Evolutionary conservation across 75 land plant species (phyloP).

Genomic region (Picea glauca): DNA sequence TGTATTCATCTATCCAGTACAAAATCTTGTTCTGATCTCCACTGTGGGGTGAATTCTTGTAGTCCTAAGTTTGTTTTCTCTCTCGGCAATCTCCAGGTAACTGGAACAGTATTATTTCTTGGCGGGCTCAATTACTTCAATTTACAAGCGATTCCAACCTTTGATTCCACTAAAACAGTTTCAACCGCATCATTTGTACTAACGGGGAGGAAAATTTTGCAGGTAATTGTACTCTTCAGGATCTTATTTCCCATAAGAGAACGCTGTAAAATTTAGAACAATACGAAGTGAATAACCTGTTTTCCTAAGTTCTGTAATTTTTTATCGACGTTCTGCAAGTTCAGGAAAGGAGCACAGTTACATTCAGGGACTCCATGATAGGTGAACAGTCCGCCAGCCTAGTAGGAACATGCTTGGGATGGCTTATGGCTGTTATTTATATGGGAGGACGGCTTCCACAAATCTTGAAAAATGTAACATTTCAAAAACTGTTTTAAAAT

Average conservation of each 20-base stretch:
- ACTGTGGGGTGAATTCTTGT: too few species aligned
- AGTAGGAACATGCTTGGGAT: slow-evolving; percentile 50
- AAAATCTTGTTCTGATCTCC: too few species aligned
- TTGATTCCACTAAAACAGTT: not conserved
- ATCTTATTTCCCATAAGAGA: not conserved
- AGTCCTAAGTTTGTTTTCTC: not conserved
- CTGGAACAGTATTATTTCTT: slow-evolving; percentile 23
- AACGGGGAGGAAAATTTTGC: slow-evolving; percentile 37
- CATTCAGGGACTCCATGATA: not conserved
- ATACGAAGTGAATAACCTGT: too few species aligned
- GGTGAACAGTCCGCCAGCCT: slow-evolving; percentile 10
- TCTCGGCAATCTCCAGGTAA: slow-evolving; percentile 14
- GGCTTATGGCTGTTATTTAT: slow-evolving; percentile 80
- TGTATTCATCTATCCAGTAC: too few species aligned
- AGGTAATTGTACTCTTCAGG: slow-evolving; percentile 7
- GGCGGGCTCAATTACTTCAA: slow-evolving; percentile 14
- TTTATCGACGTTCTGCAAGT: not conserved
- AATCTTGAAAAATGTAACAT: slow-evolving; percentile 60
- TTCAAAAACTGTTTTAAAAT: not conserved
- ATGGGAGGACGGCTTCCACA: slow-evolving; percentile 88
- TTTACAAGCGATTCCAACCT: not conserved
- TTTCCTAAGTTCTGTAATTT: too few species aligned
- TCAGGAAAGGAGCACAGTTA: not conserved
- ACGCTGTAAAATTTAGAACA: not conserved
- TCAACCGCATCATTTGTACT: slow-evolving; percentile 13